Conservation (phyloP, 2,329 filamentous ascomycete species). For the Fusarium palustre region DNA sequence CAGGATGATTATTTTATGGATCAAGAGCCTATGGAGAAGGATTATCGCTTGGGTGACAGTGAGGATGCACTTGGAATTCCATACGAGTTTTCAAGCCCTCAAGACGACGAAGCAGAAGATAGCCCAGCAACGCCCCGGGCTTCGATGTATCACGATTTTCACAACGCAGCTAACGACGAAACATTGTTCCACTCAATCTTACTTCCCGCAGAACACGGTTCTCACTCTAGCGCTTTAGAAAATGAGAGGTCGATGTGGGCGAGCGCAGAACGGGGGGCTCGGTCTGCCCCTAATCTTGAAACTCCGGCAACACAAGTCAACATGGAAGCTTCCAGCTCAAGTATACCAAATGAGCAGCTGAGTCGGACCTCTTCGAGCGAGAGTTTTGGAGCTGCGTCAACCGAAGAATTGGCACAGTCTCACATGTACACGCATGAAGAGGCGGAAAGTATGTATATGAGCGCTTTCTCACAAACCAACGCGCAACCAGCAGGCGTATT, state of each 20-base stretch:
- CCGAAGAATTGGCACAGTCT: slow-evolving; percentile 70
- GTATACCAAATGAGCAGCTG: slow-evolving; percentile 21
- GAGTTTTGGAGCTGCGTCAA: slow-evolving; percentile 29
- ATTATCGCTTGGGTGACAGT: slow-evolving; percentile 58
- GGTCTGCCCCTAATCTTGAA: slow-evolving; percentile 38
- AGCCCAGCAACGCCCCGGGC: slow-evolving; percentile 66
- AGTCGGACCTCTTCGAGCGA: slow-evolving; percentile 29
- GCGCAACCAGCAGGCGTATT: slow-evolving; percentile 39
- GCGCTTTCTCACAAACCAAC: slow-evolving; percentile 67
- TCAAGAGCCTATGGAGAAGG: slow-evolving; percentile 39
- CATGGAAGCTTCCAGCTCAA: slow-evolving; percentile 6
- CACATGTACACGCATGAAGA: slow-evolving; percentile 82
- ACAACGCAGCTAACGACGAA: slow-evolving; percentile 44
- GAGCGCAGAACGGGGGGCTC: slow-evolving; percentile 33
- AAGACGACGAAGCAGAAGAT: slow-evolving; percentile 53
- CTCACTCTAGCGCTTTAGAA: slow-evolving; percentile 37
- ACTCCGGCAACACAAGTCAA: slow-evolving; percentile 36
- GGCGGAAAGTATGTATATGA: slow-evolving; percentile 90
- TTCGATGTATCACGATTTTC: slow-evolving; percentile 57
- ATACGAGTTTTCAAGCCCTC: slow-evolving; percentile 60
- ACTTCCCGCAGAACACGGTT: slow-evolving; percentile 22
- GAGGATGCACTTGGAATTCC: slow-evolving; percentile 69
- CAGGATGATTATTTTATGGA: slow-evolving; percentile 39
- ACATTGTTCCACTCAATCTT: slow-evolving; percentile 49
- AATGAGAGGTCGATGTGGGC: slow-evolving; percentile 39